A percentile compares a stretch with the other conserved stretches of the same genome.
These are phyloP conservation scores for Sarocladiaceae sp. DNA, from an alignment of 2,329 filamentous ascomycete genomes.

Conservation along the genomic window DNA sequence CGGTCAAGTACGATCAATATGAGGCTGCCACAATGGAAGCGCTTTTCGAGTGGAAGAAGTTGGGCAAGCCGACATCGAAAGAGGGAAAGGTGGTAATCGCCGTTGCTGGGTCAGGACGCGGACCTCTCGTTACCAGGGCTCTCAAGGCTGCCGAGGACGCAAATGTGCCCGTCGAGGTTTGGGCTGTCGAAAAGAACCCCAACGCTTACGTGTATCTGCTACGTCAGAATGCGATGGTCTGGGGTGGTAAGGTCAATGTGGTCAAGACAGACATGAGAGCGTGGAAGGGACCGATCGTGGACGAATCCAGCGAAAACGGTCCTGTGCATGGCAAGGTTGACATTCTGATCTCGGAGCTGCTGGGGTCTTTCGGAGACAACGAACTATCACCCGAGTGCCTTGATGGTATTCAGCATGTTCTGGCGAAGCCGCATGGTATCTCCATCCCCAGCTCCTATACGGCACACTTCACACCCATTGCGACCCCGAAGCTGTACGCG, in stretches of 20 bases:
- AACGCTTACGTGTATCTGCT: slow-evolving; percentile 94
- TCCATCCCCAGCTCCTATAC: slow-evolving; percentile 93
- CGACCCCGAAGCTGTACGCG: slow-evolving; percentile 76
- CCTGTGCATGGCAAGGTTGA: slow-evolving; percentile 65
- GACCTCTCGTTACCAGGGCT: slow-evolving; percentile 83
- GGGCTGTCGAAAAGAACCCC: slow-evolving; percentile 96
- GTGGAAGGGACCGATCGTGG: slow-evolving; percentile 74
- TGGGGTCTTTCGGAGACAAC: slow-evolving; percentile 95
- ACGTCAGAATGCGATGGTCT: slow-evolving; percentile 75
- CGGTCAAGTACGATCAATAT: slow-evolving; percentile 96
- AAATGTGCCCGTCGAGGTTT: slow-evolving; percentile 74
- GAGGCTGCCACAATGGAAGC: slow-evolving; percentile 78
- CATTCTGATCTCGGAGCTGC: slow-evolving; percentile 86
- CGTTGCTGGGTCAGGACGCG: slow-evolving; percentile 88
- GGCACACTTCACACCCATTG: slow-evolving; percentile 86
- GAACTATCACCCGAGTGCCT: slow-evolving; percentile 95
- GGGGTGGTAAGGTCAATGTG: slow-evolving; percentile 74
- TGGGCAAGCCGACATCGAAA: slow-evolving; percentile 65
- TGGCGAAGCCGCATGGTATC: slow-evolving; percentile 73
- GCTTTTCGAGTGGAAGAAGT: slow-evolving; percentile 68
- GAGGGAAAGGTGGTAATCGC: slow-evolving; percentile 74
- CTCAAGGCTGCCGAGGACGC: slow-evolving; percentile 72
- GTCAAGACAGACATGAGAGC: slow-evolving; percentile 96
- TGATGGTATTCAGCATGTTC: slow-evolving; percentile 87
- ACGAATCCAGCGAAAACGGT: slow-evolving; percentile 33